Conservation (phyloP, 805 yeast species). For the Metschnikowia matae region DNA sequence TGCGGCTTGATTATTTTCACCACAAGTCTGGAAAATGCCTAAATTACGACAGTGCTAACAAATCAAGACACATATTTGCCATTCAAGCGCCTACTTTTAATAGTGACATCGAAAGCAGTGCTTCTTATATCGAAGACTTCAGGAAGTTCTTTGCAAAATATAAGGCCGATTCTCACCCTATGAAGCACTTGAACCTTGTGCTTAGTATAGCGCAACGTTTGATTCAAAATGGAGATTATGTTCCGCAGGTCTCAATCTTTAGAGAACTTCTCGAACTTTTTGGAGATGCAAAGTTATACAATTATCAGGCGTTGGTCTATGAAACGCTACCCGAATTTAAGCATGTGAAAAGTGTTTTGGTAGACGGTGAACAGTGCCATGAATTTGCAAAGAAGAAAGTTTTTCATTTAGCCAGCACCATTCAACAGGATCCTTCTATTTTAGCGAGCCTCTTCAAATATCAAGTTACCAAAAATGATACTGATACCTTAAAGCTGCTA, state of each 20-base stretch:
- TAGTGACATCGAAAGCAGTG: constrained; percentile 14
- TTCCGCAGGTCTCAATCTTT: constrained; percentile 26
- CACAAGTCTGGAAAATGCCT: constrained; percentile 31
- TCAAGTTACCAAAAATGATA: constrained; percentile 20
- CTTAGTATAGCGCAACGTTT: constrained; percentile 11
- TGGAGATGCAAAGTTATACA: constrained; percentile 19
- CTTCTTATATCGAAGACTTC: constrained; percentile 22
- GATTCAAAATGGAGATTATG: constrained; percentile 12
- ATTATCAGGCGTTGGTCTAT: constrained; percentile 28
- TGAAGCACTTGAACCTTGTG: constrained; percentile 11
- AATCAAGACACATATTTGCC: constrained; percentile 18
- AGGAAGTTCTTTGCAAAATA: constrained; percentile 16
- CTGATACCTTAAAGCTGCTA: constrained; percentile 20
- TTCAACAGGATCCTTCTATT: constrained; percentile 30
- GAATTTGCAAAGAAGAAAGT: constrained; percentile 14
- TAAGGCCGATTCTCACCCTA: constrained; percentile 7
- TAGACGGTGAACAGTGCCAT: constrained; percentile 9
- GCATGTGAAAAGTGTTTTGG: constrained; percentile 20
- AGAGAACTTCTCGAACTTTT: constrained; percentile 24
- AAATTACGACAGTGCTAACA: constrained; percentile 31
- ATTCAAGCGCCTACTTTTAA: constrained; percentile 13
- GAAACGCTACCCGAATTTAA: constrained; percentile 23
- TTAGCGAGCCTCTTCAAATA: constrained; percentile 25
- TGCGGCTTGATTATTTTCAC: constrained; percentile 22
- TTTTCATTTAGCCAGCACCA: constrained; percentile 20